Evolutionary conservation across 257 asterid species (phyloP).

Genomic region (Solanum piurae): DNA sequence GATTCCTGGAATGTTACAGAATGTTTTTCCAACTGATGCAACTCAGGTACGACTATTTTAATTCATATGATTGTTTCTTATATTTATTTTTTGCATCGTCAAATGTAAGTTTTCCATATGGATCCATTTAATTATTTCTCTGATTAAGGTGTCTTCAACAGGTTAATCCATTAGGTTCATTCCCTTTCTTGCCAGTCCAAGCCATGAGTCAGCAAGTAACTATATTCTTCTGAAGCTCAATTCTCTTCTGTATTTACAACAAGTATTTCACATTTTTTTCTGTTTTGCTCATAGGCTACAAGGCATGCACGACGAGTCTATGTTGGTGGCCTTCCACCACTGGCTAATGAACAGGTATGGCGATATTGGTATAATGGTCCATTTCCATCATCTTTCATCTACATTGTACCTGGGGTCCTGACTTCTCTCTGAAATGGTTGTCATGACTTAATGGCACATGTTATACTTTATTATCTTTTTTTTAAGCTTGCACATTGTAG

Average conservation of each 20-base stretch:
- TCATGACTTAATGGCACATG: not conserved
- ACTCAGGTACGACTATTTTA: not conserved
- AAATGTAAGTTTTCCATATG: conserved; percentile 31
- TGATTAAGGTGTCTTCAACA: not conserved
- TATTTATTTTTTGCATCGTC: conserved; percentile 31
- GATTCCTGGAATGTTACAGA: conserved; percentile 74
- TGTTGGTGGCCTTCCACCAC: conserved; percentile 95
- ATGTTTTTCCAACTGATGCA: conserved; percentile 37
- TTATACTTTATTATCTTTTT: not conserved
- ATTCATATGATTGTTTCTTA: not conserved
- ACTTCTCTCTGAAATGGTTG: not conserved
- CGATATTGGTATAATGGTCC: not conserved
- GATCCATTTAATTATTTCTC: not conserved
- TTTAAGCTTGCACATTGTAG: not conserved
- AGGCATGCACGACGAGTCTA: conserved; percentile 95
- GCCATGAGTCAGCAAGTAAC: conserved; percentile 99
- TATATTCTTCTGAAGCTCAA: not conserved
- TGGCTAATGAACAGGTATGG: conserved; percentile 92
- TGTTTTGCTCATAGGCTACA: conserved; percentile 53
- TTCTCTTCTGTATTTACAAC: not conserved
- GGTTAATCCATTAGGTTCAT: conserved; percentile 47
- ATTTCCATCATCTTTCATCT: not conserved
- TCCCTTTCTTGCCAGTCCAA: conserved; percentile 71
- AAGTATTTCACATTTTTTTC: not conserved
- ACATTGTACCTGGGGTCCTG: not conserved